Conservation (phyloP, 108 stramenopile species). For the Nitzschia palea region DNA sequence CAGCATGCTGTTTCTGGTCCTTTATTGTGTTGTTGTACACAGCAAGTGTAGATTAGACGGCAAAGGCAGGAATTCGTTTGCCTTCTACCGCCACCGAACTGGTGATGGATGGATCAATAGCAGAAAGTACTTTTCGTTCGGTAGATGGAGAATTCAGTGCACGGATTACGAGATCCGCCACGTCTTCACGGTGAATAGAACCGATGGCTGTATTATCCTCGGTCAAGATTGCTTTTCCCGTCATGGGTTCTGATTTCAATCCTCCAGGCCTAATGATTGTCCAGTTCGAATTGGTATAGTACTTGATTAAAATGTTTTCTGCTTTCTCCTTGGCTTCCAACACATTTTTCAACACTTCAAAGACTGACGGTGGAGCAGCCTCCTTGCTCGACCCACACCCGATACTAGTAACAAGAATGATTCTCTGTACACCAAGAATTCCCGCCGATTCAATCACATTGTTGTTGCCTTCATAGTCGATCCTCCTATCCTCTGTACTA, state of each 20-base stretch:
- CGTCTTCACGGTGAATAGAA: constrained; percentile 89
- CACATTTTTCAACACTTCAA: constrained; percentile 79
- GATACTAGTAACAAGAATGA: constrained; percentile 89
- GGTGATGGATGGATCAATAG: constrained; percentile 73
- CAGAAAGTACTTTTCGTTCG: constrained; percentile 68
- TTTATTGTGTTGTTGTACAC: neutral
- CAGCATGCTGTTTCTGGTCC: neutral
- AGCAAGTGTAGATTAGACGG: neutral
- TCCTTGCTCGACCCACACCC: constrained; percentile 89
- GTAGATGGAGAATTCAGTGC: constrained; percentile 64
- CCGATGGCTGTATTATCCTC: constrained; percentile 86
- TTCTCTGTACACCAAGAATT: constrained; percentile 90
- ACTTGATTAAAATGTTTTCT: constrained; percentile 85
- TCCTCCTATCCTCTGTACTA: constrained; percentile 51
- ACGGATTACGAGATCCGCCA: constrained; percentile 77
- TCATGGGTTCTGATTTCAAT: constrained; percentile 65
- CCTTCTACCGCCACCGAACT: constrained; percentile 49
- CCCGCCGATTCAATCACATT: constrained; percentile 97
- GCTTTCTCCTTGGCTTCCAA: constrained; percentile 67
- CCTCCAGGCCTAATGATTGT: constrained; percentile 96
- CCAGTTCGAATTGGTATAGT: constrained; percentile 95
- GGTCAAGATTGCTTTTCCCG: constrained; percentile 87
- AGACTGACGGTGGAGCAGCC: constrained; percentile 80
- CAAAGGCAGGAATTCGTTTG: constrained; percentile 7
- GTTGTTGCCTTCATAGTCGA: constrained; percentile 92